Percentiles rank a stretch among this genome's conserved stretches.
Conservation (phyloP, 495 filamentous ascomycete species). For the Hypoxylon fuscum region DNA sequence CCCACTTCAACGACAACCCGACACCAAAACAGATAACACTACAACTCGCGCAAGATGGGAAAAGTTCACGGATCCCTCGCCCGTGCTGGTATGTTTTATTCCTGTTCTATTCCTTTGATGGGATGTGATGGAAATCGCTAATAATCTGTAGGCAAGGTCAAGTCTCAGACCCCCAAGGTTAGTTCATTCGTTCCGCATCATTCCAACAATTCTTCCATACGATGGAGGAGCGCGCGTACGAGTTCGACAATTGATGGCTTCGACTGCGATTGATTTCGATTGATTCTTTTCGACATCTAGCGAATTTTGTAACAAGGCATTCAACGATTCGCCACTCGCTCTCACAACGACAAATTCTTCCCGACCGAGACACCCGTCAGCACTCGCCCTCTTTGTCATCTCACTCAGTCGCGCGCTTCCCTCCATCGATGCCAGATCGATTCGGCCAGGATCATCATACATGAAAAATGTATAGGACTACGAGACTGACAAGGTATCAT, state of each 20-base stretch:
- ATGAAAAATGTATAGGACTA: not conserved
- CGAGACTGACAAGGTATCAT: conserved; percentile 13
- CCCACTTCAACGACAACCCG: conserved; percentile 28
- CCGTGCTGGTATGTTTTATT: conserved; percentile 75
- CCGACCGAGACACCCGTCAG: not conserved
- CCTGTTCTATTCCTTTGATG: no score
- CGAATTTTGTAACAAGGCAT: not conserved
- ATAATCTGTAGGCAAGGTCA: conserved; percentile 53
- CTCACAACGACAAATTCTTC: conserved; percentile 5
- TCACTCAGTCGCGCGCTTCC: conserved; percentile 16
- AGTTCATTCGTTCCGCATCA: conserved; percentile 24
- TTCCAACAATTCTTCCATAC: not conserved
- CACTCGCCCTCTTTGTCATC: conserved; percentile 3
- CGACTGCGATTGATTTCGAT: conserved; percentile 1
- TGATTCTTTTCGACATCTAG: conserved; percentile 5
- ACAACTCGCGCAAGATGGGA: conserved; percentile 68
- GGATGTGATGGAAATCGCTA: conserved; percentile 3
- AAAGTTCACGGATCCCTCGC: conserved; percentile 94
- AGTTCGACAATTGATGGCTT: conserved; percentile 6
- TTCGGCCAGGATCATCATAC: not conserved
- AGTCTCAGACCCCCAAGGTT: conserved; percentile 57
- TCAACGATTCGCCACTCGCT: conserved; percentile 18
- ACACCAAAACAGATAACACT: conserved; percentile 19
- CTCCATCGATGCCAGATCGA: conserved; percentile 9
- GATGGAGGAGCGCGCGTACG: conserved; percentile 23